Evolutionary conservation across 148 eudicot genomes (phyloP).

Genomic region (Pouteria glomerata): DNA sequence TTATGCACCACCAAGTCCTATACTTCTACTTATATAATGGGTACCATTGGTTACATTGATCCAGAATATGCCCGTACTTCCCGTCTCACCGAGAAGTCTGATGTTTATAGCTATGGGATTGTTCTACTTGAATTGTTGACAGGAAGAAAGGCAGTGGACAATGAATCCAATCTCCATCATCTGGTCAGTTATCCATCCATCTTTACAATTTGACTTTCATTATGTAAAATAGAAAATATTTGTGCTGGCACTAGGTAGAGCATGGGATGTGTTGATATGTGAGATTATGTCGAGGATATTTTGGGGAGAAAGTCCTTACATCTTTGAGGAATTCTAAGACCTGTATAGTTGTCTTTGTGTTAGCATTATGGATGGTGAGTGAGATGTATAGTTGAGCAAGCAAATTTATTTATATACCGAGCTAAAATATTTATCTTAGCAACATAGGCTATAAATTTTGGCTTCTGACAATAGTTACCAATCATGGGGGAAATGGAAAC

Average conservation of each 20-base stretch:
- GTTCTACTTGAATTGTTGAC: slow-evolving; percentile 92
- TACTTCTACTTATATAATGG: slow-evolving; percentile 93
- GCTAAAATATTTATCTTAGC: neutral
- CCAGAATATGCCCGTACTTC: slow-evolving; percentile 99
- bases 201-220: neutral
- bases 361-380: neutral
- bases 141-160: slow-evolving; percentile 89
- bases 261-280: neutral
- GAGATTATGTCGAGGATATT: neutral
- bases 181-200: slow-evolving; percentile 48
- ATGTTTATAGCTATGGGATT: slow-evolving; percentile 92
- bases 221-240: neutral
- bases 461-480: too few species aligned
- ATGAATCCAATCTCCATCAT: slow-evolving; percentile 92
- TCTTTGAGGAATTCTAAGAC: neutral
- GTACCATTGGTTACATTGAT: slow-evolving; percentile 94
- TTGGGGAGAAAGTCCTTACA: neutral
- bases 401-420: neutral
- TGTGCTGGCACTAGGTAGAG: neutral
- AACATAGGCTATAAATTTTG: neutral
- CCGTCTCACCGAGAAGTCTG: slow-evolving; percentile 95
- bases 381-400: neutral
- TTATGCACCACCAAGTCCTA: slow-evolving; percentile 70
- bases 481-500: too few species aligned
- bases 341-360: neutral